Evolutionary conservation across 2,329 filamentous ascomycete species (phyloP), one percentile per base, ranked within the genome.

Genomic region (Metarhizium rileyi): DNA sequence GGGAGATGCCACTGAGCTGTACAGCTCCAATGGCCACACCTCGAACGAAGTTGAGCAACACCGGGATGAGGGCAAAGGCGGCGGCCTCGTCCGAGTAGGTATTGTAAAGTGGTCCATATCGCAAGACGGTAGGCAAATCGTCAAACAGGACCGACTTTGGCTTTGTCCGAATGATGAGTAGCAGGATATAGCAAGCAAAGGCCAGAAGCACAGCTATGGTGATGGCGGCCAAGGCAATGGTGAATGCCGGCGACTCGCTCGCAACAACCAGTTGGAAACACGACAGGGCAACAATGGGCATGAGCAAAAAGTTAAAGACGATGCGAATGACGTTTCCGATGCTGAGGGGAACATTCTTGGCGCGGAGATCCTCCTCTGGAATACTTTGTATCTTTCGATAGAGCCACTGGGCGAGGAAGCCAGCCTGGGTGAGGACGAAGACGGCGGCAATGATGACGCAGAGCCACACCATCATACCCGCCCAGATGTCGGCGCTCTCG

Each of bases 21-120:
- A 97, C 83, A 18, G 90, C 93, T 27, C 93, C 93, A 57, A 98
- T 87, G 20, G 90, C 88, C 55, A 97, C 83, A 50, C 90, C 91
- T 30, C 91, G 84, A 51, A 95, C 72, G 61, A 95, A 83, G 4
- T 86, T 95, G 52, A 97, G 74, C 30, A 94, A 72, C 16, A 95
- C 81, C 1, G 91, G 90, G 20, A 96, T 83, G 40, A 95, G 76
- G 6, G 91, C 90, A 66, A 95, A 98, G 0, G 88, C 83, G 7
- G 91, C 88, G 0, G 90, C 89, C 63, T 91, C 87, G 64, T 98
- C 93, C 23, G 87, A 93, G 65, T 95, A 97, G 0, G 93, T 98
- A 68, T 98, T 98, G 68, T 98, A 98, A 7, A 98, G 73, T 5
- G 93, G 89, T 0, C 93, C 93, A 59, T 95, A 97, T 1, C 89